These are phyloP conservation scores for Epicoccum nigrum DNA, from an alignment of 2,329 filamentous ascomycete species.

Conservation along the genomic window DNA sequence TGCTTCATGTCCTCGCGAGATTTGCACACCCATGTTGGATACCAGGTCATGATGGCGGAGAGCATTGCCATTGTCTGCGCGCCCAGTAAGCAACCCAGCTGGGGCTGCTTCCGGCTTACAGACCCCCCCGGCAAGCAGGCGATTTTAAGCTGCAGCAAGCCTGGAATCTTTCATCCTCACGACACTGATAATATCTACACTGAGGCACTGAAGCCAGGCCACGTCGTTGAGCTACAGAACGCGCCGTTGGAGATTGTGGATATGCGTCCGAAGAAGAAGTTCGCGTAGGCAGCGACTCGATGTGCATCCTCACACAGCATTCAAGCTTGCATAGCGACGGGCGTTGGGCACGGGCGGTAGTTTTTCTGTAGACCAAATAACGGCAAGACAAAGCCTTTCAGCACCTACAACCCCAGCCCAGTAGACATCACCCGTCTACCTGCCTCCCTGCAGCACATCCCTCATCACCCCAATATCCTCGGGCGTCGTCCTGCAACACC, in stretches of 20 bases:
- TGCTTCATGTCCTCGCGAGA: slow-evolving; percentile 98
- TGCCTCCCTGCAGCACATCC: slow-evolving; percentile 24
- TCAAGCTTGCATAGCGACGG: slow-evolving; percentile 2
- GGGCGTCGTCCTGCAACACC: slow-evolving; percentile 56
- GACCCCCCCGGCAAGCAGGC: slow-evolving; percentile 88
- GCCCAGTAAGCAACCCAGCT: slow-evolving; percentile 78
- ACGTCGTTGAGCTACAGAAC: slow-evolving; percentile 64
- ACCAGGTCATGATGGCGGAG: slow-evolving; percentile 95
- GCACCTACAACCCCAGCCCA: not conserved
- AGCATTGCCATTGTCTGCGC: slow-evolving; percentile 97
- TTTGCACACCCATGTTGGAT: slow-evolving; percentile 89
- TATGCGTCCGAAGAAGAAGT: slow-evolving; percentile 50
- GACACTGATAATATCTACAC: slow-evolving; percentile 76
- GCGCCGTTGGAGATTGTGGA: slow-evolving; percentile 70
- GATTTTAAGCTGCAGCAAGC: slow-evolving; percentile 79
- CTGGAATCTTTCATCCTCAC: slow-evolving; percentile 84
- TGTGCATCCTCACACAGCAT: not conserved
- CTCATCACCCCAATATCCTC: slow-evolving; percentile 48
- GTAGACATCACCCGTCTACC: not conserved
- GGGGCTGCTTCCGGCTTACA: slow-evolving; percentile 90
- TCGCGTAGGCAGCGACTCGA: not conserved
- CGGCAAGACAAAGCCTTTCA: no score
- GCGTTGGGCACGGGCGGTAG: not conserved
- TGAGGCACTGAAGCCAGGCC: slow-evolving; percentile 65
- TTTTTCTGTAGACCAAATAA: not conserved